Base-by-base conservation (phyloP, 345 rosid species). In the Citrus mangshanensis region DNA sequence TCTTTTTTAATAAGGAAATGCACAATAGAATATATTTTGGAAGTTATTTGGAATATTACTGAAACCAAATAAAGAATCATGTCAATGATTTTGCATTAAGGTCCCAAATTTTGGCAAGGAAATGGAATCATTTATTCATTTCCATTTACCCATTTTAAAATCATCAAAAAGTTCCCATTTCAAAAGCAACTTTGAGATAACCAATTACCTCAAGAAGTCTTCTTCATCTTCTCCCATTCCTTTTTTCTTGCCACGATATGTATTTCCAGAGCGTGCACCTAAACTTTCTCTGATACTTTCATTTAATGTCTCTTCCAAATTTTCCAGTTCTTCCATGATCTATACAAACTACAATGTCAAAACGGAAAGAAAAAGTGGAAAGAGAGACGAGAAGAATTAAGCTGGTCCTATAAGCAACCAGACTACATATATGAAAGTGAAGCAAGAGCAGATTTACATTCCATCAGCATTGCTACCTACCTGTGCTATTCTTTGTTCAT, bases 241-340 rank as follows among this genome's bases (percentile, higher is more conserved):
- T 81, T 86, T 91, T 82, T 82, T 87, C 84, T 86, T 94, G 59
- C 90, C 77, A 9, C 22, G 65, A 72, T 89, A 80, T 78, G 65
- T 81, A 73, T 46, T 89, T 77, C 97, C 95, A 78, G 84, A 77
- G 77, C 87, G 93, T 18, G 98, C 97, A 28, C 99, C 97, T 24
- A 96, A 73, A 83, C 99, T 96, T 89, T 96, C 98, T 70, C 85
- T 87, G 79, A 96, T 96, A 82, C 98, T 94, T 71, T 94, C 98
- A 82, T 96, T 94, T 67, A 94, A 74, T 6, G 99, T 94, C 88
- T 94, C 99, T 82, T 96, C 99, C 88, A 96, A 87, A 89, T 86
- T 94, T 85, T 96, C 99, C 80, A 96, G 90, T 81, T 96, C 99
- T 87, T 96, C 99, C 83, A 92, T 68, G 73, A 96, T 78, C 99